Evolutionary conservation across 2,329 filamentous ascomycete species (phyloP), one percentile per base, ranked within the genome.

Genomic region (Arthrobotrys conoides): DNA sequence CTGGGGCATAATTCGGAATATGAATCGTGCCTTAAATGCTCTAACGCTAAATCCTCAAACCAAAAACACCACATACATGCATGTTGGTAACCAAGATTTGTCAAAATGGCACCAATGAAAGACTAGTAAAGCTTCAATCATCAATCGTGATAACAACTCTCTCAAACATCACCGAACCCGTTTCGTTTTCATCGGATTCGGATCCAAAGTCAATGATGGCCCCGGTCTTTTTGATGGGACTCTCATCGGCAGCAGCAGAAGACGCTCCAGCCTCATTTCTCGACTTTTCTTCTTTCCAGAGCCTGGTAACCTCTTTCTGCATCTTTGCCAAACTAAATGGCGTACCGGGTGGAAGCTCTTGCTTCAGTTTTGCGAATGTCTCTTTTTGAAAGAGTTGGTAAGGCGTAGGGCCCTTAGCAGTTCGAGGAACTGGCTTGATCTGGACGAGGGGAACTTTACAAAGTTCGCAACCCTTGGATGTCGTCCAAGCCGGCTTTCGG

Each of bases 351-450:
- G 75, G 75, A 16, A 72, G 38, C 0, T 78, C 75, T 22, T 22
- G 30, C 46, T 78, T 78, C 44, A 78, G 16, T 30, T 59, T 78
- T 3, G 75, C 51, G 68, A 78, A 78, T 6, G 75, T 65, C n/a
- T 78, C 68, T 64, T 78, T 78, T 9, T 72, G 68, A 30, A 78
- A 78, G 6, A 24, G 16, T 24, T 78, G 75, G 36, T 78, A 78
- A 0, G 68, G 53, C 16, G 75, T 72, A 5, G 67, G 14, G 5
- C 61, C 68, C 24, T 78, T 78, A n/a, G 64, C 64, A 14, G 63
- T 71, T 27, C 75, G 41, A 8, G 75, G 75, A 0, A 72, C 75
- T 2, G 75, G 75, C 44, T 78, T 78, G 16, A 78, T 78, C 10
- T 78, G 75, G 24, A 78, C 68, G 0, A 78, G 44, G 8, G 75